These are phyloP conservation scores for Ceratobasidium sp. DNA, from an alignment of 1,284 basidiomycete genomes.

Conservation along the genomic window DNA sequence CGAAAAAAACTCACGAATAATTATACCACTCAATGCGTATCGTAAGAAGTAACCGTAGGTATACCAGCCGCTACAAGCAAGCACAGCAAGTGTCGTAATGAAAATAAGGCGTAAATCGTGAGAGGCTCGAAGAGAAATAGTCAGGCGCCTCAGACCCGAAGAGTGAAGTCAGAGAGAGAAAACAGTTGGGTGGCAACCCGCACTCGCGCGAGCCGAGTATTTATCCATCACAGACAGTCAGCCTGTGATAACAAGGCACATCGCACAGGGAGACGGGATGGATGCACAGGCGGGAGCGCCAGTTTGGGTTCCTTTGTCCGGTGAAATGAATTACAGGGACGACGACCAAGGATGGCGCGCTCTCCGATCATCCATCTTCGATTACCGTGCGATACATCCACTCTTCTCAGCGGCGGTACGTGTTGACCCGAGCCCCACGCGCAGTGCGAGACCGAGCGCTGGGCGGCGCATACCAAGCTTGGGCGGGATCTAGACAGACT, in stretches of 20 bases:
- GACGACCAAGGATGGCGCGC: conserved; percentile 6
- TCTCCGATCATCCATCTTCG: no score
- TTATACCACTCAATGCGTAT: conserved; percentile 6
- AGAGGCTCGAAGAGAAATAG: background rate
- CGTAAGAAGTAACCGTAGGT: background rate
- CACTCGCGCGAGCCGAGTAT: conserved; percentile 15
- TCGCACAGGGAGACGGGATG: conserved; percentile 10
- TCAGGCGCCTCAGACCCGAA: conserved; percentile 9
- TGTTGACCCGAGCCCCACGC: conserved; percentile 19
- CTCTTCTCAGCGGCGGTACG: background rate
- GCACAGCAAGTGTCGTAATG: no score
- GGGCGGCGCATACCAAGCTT: conserved; percentile 27
- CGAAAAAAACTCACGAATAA: conserved; percentile 32
- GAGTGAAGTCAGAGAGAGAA: conserved; percentile 13
- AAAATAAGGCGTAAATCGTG: conserved; percentile 2
- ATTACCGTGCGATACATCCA: no score
- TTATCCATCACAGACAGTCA: conserved; percentile 5
- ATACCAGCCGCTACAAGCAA: background rate
- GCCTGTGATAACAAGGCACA: background rate
- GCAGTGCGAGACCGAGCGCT: conserved; percentile 12
- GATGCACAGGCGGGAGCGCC: conserved; percentile 10
- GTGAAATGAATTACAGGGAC: conserved; percentile 40
- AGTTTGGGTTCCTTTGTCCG: conserved; percentile 20
- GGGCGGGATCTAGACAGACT: background rate
- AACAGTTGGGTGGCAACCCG: background rate